phyloP scores from a whole-genome alignment of 2,329 filamentous ascomycete species.

The Pseudocercospora macadamiae region DNA sequence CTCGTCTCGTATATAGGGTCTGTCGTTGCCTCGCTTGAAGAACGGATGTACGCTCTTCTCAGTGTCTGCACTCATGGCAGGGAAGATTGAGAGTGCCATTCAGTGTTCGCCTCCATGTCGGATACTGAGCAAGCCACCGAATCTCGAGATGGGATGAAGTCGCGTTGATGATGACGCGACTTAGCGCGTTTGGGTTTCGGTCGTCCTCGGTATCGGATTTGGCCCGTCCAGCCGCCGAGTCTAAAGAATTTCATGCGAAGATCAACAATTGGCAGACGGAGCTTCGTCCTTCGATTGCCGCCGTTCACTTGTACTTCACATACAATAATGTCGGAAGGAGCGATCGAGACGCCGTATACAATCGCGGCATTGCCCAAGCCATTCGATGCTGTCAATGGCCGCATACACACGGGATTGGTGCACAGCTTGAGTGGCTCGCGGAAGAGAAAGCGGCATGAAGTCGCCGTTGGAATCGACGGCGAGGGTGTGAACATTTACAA shows the following conservation, averaged over 20 bases:
- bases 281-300: background rate
- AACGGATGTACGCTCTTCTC: slow-evolving; percentile 36
- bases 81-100: slow-evolving; percentile 28
- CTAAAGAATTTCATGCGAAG: slow-evolving; percentile 2
- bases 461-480: slow-evolving; percentile 62
- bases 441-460: slow-evolving; percentile 65
- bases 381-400: slow-evolving; percentile 44
- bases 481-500: slow-evolving; percentile 66
- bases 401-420: slow-evolving; percentile 50
- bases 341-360: slow-evolving; percentile 42
- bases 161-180: slow-evolving; percentile 4
- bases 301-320: background rate
- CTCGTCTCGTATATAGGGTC: background rate
- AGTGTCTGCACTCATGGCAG: slow-evolving; percentile 32
- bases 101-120: slow-evolving; percentile 6
- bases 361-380: slow-evolving; percentile 50
- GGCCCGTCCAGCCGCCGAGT: background rate
- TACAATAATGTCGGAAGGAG: slow-evolving; percentile 26
- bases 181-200: background rate
- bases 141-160: background rate
- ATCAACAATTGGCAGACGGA: background rate
- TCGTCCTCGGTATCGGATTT: too few relatives aligned
- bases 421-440: slow-evolving; percentile 58
- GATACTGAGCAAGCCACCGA: too few relatives aligned
- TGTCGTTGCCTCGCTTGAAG: slow-evolving; percentile 27